Evolutionary conservation across 805 yeast species (phyloP), one percentile per base, ranked within the genome.

Genomic region (Spathaspora sp.): DNA sequence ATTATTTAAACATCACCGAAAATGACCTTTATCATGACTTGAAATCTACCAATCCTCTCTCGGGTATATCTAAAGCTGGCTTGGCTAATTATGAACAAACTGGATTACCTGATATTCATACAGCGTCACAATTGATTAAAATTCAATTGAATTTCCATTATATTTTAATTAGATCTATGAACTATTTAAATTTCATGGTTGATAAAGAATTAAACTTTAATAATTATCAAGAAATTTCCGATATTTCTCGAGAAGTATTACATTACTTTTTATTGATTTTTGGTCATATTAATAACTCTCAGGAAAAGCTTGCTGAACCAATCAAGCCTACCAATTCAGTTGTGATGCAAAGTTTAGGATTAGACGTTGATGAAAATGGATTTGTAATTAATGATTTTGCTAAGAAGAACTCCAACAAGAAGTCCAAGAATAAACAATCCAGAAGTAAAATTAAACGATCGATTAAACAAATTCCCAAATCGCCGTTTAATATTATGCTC

Each of bases 81-180:
- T 18, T 62, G 17, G 48, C 60, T 6, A 62, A 67, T 49, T 73
- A 59, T 54, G 47, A 55, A 29, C 59, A 56, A 42, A 63, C 61
- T 10, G 77, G 77, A 0, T 39, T 68, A n/a, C 75, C 77, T 0
- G 78, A 74, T 56, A 60, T 62, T 7, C 58, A 65, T 40, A 67
- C 77, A 10, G 75, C 77, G 1, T 59, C 69, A 1, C 71, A 69
- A 39, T 56, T 75, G 43, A 69, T 71, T n/a, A 70, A 71, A 52
- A 70, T 75, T 48, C 81, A 76, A 55, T 62, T 75, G 31, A 72
- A 73, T 53, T 67, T 76, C 55, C 78, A 76, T 57, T 76, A 72
- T 51, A 60, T 72, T 42, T 60, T 75, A 49, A 73, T 76, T 20
- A 57, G 78, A 49, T 68, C 76, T 2, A 67, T 68, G 67, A 76